Percentiles rank a stretch among this genome's conserved stretches.
Conservation (phyloP, 2,329 filamentous ascomycete species). For the Penicillium frequentans region DNA sequence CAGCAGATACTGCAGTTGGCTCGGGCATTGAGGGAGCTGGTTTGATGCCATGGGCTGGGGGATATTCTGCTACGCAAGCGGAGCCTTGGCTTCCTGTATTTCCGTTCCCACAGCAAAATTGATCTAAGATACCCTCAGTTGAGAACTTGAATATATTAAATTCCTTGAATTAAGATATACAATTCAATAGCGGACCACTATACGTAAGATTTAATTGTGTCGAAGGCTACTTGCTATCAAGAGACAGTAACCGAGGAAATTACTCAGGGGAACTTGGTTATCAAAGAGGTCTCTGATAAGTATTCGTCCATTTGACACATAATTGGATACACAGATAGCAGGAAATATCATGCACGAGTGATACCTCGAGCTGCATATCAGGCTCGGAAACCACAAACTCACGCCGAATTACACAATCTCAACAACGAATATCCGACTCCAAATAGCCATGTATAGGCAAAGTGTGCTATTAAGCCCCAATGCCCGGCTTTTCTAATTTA, state of each 20-base stretch:
- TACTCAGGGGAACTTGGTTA: neutral
- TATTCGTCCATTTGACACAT: neutral
- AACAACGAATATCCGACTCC: neutral
- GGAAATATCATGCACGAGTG: neutral
- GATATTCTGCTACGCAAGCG: constrained; percentile 13
- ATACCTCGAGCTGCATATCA: neutral
- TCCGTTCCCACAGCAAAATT: constrained; percentile 20
- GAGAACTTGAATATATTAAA: neutral
- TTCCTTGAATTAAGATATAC: neutral
- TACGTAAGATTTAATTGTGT: too few relatives aligned
- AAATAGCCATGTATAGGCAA: neutral
- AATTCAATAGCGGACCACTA: too few relatives aligned
- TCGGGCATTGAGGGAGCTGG: constrained; percentile 21
- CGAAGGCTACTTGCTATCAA: neutral
- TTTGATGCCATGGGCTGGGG: constrained; percentile 22
- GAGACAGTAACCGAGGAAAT: neutral
- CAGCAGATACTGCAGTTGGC: constrained; percentile 23
- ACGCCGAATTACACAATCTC: neutral
- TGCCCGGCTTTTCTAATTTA: neutral
- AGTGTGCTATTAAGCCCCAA: neutral
- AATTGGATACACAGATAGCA: neutral
- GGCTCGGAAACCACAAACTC: neutral
- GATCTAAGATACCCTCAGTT: neutral
- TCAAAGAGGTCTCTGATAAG: neutral
- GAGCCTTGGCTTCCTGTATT: constrained; percentile 23